Conservation (phyloP, 768 basidiomycete species). For the Lepiota venenata region DNA sequence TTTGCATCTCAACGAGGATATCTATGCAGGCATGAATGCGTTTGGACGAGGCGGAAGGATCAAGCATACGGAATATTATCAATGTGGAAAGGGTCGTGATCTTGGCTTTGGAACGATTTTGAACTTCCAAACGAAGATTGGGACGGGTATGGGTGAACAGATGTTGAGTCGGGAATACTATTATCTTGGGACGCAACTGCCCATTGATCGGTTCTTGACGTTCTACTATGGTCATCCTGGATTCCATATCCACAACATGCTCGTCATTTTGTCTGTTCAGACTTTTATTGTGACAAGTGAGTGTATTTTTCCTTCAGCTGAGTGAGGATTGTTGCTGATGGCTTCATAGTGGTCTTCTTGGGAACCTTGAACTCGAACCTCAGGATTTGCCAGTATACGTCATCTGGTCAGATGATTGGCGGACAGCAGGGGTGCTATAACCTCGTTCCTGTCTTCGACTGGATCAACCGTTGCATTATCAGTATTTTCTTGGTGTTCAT, state of each 20-base stretch:
- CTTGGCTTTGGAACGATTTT: constrained; percentile 98
- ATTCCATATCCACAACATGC: constrained; percentile 99
- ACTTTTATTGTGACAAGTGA: constrained; percentile 88
- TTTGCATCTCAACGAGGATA: constrained; percentile 98
- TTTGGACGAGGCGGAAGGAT: constrained; percentile 95
- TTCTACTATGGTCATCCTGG: constrained; percentile 99
- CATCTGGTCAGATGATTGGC: constrained; percentile 67
- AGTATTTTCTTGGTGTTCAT: constrained; percentile 98
- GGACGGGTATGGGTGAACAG: constrained; percentile 99
- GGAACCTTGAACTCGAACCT: constrained; percentile 88
- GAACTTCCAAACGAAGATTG: constrained; percentile 99
- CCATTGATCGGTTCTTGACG: constrained; percentile 97
- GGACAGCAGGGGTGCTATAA: constrained; percentile 92
- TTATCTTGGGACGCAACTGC: constrained; percentile 96
- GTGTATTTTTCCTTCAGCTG: constrained; percentile 22
- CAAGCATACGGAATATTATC: constrained; percentile 99
- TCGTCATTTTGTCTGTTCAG: constrained; percentile 96
- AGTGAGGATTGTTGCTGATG: constrained; percentile 7
- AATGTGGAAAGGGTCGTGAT: constrained; percentile 98
- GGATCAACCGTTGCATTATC: constrained; percentile 96
- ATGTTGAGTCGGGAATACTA: constrained; percentile 99
- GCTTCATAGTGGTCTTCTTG: constrained; percentile 79
- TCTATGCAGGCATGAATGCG: constrained; percentile 98
- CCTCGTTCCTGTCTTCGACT: constrained; percentile 86
- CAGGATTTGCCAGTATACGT: constrained; percentile 74